phyloP scores from a whole-genome alignment of 345 rosid genomes.

The Aquilaria yunnanensis region DNA sequence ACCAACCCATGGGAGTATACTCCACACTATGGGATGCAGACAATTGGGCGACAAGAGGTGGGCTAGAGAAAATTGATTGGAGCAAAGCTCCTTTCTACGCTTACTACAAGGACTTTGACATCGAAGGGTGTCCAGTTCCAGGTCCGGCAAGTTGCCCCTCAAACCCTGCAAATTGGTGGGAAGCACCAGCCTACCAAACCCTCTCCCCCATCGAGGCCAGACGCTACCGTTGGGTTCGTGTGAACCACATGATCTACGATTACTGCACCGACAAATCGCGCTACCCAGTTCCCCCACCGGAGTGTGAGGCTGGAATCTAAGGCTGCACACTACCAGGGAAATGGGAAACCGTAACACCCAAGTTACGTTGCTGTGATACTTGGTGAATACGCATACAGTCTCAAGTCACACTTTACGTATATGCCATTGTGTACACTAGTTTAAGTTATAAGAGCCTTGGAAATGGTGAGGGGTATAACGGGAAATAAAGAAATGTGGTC shows the following conservation, averaged over 20 bases:
- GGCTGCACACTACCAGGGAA: not conserved
- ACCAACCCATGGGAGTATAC: constrained; percentile 82
- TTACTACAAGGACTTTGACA: constrained; percentile 81
- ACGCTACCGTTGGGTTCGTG: constrained; percentile 83
- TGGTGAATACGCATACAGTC: constrained; percentile 6
- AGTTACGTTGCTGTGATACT: not conserved
- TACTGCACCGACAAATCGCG: constrained; percentile 80
- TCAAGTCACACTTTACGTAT: constrained; percentile 8
- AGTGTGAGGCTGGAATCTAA: constrained; percentile 70
- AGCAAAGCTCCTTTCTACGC: constrained; percentile 81
- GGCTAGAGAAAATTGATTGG: constrained; percentile 89
- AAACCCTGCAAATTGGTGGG: constrained; percentile 80
- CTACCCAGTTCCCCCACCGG: constrained; percentile 69
- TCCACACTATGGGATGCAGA: constrained; percentile 98
- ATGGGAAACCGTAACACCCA: not conserved
- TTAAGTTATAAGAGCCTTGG: constrained; percentile 11
- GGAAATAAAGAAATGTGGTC: constrained; percentile 8
- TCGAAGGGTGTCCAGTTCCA: constrained; percentile 83
- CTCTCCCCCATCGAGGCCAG: constrained; percentile 70
- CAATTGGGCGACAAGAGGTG: constrained; percentile 98
- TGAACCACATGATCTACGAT: constrained; percentile 90
- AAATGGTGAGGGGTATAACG: constrained; percentile 5
- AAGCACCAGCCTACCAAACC: constrained; percentile 46
- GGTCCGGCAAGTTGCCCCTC: constrained; percentile 64
- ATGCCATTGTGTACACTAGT: constrained; percentile 4